These are phyloP conservation scores for Pontederia paniculata DNA, from an alignment of 176 grass and related monocot species.

Conservation along the genomic window DNA sequence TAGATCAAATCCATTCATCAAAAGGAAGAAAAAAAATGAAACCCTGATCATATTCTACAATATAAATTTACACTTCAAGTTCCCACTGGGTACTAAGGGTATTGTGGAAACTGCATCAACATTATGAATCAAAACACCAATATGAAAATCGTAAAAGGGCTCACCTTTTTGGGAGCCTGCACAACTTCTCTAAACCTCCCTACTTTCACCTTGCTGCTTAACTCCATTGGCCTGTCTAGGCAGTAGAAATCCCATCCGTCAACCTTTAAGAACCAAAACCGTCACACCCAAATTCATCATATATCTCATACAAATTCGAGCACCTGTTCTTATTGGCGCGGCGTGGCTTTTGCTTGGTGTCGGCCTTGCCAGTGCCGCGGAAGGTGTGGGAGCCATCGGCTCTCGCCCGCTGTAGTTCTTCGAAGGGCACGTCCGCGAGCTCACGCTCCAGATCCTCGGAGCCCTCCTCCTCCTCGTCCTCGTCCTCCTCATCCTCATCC, in stretches of 20 bases:
- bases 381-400: constrained; percentile 56
- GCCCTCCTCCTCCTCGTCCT: constrained; percentile 24
- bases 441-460: constrained; percentile 41
- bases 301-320: background rate
- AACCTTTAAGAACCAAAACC: constrained; percentile 3
- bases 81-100: too few relatives aligned
- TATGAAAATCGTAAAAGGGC: background rate
- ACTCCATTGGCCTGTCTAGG: constrained; percentile 72
- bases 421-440: constrained; percentile 76
- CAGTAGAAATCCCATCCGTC: background rate
- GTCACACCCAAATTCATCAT: constrained; percentile 2
- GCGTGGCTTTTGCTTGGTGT: constrained; percentile 30
- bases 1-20: too few relatives aligned
- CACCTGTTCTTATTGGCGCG: constrained; percentile 88
- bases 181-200: constrained; percentile 65
- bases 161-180: constrained; percentile 79
- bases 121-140: background rate
- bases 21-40: too few relatives aligned
- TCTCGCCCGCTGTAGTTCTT: constrained; percentile 58
- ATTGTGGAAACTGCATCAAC: too few relatives aligned
- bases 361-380: background rate
- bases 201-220: constrained; percentile 62
- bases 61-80: too few relatives aligned
- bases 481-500: background rate
- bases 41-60: too few relatives aligned